These are phyloP conservation scores for Pulveroboletus sp. DNA, from an alignment of 768 basidiomycete genomes.

Conservation along the genomic window DNA sequence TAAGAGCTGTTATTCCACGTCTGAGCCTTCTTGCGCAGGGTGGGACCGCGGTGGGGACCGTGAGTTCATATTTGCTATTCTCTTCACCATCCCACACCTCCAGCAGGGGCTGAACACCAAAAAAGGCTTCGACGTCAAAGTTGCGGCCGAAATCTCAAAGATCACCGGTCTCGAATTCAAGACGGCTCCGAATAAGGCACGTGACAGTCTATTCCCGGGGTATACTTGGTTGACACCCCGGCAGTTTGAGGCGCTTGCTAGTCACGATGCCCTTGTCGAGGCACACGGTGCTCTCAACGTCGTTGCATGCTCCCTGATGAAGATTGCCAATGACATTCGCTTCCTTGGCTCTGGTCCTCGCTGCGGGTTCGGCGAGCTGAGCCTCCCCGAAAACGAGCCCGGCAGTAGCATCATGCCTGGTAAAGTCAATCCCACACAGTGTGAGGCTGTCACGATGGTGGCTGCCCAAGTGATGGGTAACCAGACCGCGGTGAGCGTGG, in stretches of 20 bases:
- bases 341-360: constrained; percentile 97
- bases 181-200: constrained; percentile 97
- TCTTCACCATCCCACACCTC: constrained; percentile 8
- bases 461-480: constrained; percentile 99
- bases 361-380: constrained; percentile 94
- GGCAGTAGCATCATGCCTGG: constrained; percentile 99
- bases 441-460: constrained; percentile 98
- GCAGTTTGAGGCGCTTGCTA: constrained; percentile 95
- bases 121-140: constrained; percentile 93
- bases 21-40: constrained; percentile 92
- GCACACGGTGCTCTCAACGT: constrained; percentile 96
- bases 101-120: constrained; percentile 91
- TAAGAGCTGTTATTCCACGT: constrained; percentile 79
- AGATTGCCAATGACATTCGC: constrained; percentile 98
- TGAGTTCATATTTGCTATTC: constrained; percentile 35
- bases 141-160: constrained; percentile 89
- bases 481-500: constrained; percentile 88
- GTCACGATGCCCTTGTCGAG: constrained; percentile 98
- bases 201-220: constrained; percentile 4
- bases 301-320: constrained; percentile 96
- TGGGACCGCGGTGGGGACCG: constrained; percentile 97
- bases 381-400: constrained; percentile 96
- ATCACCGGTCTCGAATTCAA: constrained; percentile 88
- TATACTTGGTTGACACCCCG: constrained; percentile 6
- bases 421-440: constrained; percentile 99